A percentile compares a stretch with the other conserved stretches of the same genome.
Conservation (phyloP, 2,329 filamentous ascomycete species). For the Catunica adiposa region DNA sequence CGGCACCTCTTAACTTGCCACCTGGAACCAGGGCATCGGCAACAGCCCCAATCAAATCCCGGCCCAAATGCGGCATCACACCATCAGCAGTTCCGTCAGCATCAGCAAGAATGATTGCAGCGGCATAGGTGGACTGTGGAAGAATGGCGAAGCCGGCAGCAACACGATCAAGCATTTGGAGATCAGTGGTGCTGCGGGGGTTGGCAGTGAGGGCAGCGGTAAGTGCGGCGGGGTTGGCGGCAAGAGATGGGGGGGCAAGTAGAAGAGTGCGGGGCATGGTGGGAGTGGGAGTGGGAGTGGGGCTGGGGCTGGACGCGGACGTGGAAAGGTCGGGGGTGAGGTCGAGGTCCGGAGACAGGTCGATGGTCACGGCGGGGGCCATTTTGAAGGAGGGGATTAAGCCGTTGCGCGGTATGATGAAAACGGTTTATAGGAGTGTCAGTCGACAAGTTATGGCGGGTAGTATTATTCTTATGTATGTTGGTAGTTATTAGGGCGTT, state of each 20-base stretch:
- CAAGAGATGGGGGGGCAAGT: constrained; percentile 77
- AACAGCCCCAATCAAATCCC: constrained; percentile 51
- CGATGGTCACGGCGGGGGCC: constrained; percentile 38
- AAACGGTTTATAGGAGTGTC: neutral
- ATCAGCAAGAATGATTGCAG: constrained; percentile 70
- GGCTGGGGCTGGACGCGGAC: constrained; percentile 18
- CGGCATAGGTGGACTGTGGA: constrained; percentile 61
- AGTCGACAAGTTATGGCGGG: neutral
- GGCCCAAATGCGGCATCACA: constrained; percentile 44
- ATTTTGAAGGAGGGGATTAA: constrained; percentile 20
- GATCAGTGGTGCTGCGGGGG: constrained; percentile 62
- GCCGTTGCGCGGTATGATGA: neutral
- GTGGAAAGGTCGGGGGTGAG: constrained; percentile 20
- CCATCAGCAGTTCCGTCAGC: constrained; percentile 49
- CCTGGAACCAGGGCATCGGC: constrained; percentile 55
- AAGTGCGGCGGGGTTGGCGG: constrained; percentile 67
- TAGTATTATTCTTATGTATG: neutral
- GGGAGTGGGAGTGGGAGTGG: constrained; percentile 20
- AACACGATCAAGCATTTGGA: constrained; percentile 96
- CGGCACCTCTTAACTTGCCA: constrained; percentile 49
- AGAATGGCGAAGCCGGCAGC: constrained; percentile 66
- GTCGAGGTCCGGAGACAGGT: constrained; percentile 37
- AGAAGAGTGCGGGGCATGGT: constrained; percentile 49
- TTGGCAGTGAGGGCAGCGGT: constrained; percentile 52
- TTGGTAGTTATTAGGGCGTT: too few relatives aligned